Conservation (phyloP, 108 stramenopile species). For the Bacterosira constricta region DNA sequence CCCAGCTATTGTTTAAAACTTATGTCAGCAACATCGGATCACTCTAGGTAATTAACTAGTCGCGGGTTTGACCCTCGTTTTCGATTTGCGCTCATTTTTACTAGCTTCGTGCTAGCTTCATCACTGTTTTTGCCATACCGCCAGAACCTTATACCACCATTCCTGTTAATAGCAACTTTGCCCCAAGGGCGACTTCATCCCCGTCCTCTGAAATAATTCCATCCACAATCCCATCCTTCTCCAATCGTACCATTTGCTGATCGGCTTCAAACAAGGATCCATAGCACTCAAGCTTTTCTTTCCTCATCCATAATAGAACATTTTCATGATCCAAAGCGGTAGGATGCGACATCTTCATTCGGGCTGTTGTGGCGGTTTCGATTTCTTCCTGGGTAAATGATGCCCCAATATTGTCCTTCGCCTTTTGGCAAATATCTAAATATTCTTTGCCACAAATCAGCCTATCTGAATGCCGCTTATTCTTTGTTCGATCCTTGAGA, state of each 20-base stretch:
- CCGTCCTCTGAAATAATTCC: conserved; percentile 5
- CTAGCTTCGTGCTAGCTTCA: too few species aligned
- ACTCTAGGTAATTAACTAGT: too few species aligned
- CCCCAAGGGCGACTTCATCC: background rate
- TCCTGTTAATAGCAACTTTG: too few species aligned
- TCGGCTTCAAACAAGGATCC: conserved; percentile 4
- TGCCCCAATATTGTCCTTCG: too few species aligned
- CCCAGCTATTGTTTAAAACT: too few species aligned
- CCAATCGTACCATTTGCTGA: background rate
- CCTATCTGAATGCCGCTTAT: background rate
- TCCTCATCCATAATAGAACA: background rate
- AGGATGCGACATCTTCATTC: background rate
- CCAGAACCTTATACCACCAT: too few species aligned
- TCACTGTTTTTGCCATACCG: too few species aligned
- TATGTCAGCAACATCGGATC: too few species aligned
- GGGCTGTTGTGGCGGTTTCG: background rate
- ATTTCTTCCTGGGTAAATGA: background rate
- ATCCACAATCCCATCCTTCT: conserved; percentile 16
- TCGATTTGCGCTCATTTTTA: too few species aligned
- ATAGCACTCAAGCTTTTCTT: background rate
- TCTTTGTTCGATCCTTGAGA: background rate
- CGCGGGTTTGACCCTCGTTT: too few species aligned
- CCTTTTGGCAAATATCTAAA: too few species aligned
- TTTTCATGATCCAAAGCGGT: background rate
- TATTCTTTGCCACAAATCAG: too few species aligned